These are phyloP conservation scores for Aegilops umbellulata DNA, from an alignment of 176 grass and related monocot species.

Conservation along the genomic window DNA sequence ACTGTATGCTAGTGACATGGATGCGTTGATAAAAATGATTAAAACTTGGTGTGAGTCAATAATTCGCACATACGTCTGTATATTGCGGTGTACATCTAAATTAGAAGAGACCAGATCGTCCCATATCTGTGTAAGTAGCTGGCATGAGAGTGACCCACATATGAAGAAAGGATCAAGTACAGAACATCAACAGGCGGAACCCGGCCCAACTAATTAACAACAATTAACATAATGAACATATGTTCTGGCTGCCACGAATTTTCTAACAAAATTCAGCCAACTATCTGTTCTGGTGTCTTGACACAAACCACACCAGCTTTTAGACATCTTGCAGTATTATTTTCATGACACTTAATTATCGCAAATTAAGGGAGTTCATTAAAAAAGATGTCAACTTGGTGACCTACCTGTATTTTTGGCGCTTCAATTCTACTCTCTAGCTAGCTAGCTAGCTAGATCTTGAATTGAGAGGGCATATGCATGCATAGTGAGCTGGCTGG, in stretches of 20 bases:
- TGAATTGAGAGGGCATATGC: neutral
- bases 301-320: slow-evolving; percentile 16
- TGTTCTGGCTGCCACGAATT: neutral
- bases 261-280: slow-evolving; percentile 5
- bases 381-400: neutral
- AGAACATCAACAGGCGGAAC: neutral
- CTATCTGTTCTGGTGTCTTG: neutral
- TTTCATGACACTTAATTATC: neutral
- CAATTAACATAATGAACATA: slow-evolving; percentile 15
- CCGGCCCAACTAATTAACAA: neutral
- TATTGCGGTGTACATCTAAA: slow-evolving; percentile 25
- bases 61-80: slow-evolving; percentile 22
- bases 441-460: neutral
- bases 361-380: neutral
- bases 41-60: neutral
- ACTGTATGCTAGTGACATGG: neutral
- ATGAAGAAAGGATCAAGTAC: slow-evolving; percentile 7
- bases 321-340: neutral
- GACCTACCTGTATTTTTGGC: neutral
- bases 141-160: slow-evolving; percentile 31
- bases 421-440: neutral
- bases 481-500: neutral
- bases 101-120: neutral
- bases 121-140: slow-evolving; percentile 21
- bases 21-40: slow-evolving; percentile 19